A percentile compares a stretch with the other conserved stretches of the same genome.
Conservation (phyloP, 2,329 filamentous ascomycete genomes). For the Tolypocladium tundrense region DNA sequence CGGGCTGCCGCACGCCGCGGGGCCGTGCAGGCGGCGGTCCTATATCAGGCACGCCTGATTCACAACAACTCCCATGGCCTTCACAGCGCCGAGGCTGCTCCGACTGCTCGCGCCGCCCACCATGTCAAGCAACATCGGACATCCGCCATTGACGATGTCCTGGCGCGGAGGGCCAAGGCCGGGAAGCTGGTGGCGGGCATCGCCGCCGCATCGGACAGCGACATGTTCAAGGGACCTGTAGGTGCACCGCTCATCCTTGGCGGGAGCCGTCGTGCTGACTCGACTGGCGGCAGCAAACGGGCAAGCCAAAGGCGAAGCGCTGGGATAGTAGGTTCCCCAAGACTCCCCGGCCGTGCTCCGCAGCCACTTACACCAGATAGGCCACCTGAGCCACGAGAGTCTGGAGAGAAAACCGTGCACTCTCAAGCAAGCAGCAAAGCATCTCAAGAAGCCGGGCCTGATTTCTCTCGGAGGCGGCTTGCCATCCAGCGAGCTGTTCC, state of each 20-base stretch:
- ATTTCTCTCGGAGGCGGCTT: constrained; percentile 90
- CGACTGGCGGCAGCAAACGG: constrained; percentile 16
- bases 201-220: constrained; percentile 67
- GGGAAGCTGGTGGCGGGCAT: constrained; percentile 64
- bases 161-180: constrained; percentile 49
- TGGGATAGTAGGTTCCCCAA: constrained; percentile 64
- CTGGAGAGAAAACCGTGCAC: constrained; percentile 52
- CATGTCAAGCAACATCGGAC: constrained; percentile 12
- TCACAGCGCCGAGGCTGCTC: constrained; percentile 14
- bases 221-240: constrained; percentile 73
- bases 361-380: constrained; percentile 17
- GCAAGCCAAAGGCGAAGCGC: constrained; percentile 67
- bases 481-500: constrained; percentile 83
- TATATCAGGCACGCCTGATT: constrained; percentile 6
- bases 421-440: constrained; percentile 74
- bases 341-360: not conserved
- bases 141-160: constrained; percentile 18
- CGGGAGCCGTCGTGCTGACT: not conserved
- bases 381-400: constrained; percentile 53
- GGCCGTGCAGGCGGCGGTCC: not conserved
- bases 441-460: constrained; percentile 69
- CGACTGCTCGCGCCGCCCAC: constrained; percentile 12
- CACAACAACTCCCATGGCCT: constrained; percentile 9
- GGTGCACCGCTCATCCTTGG: constrained; percentile 12
- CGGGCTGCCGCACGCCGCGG: not conserved